Base-by-base conservation (phyloP, 225 moss, liverwort and hornwort species). In the Pseudoscleropodium purum region DNA sequence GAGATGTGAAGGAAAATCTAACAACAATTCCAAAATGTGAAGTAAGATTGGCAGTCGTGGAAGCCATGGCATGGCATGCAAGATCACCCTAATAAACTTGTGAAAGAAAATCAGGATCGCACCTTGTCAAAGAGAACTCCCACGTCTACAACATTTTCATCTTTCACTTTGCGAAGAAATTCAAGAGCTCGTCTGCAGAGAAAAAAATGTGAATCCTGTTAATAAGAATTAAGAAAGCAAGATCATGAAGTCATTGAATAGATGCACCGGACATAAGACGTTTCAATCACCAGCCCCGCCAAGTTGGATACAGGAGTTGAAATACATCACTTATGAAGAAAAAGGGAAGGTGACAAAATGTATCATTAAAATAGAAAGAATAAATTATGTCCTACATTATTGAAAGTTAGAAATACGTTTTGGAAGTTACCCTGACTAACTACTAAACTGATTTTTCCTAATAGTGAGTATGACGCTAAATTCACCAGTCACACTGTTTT, bases 111-210 rank as follows among this genome's bases (percentile, higher is more conserved):
- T 56, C 54, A 84, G 51, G 62, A 81, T 62, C 68, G 45, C 37
- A 96, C 96, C 95, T 97, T 97, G 90, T 96, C 96, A 85, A 95
- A 94, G 34, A 97, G 92, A 83, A 93, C 93, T 62, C 90, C 93
- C 89, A 93, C 93, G 57, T 93, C 96, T 82, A 88, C 93, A 81
- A 95, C 94, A 34, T 93, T 95, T 49, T 93, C 92, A 70, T 93
- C 89, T 61, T 88, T 93, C 47, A 96, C 92, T 87, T 91, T 91
- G 69, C 94, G 95, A 91, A 97, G 85, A 85, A 97, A 95, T 61
- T 93, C 84, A 65, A 94, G 92, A 69, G 95, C 95, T 68, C 92
- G 93, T 81, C 96, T 95, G 92, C 75, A 90, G 31, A 84, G 26
- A 75, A 59, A 86, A 86, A 69, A 87, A 66, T 41, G 31, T 54